Percentiles rank a stretch among this genome's conserved stretches.
Evolutionary conservation across 495 filamentous ascomycete species (phyloP).

Genomic region (Amphirosellinia nigrospora): DNA sequence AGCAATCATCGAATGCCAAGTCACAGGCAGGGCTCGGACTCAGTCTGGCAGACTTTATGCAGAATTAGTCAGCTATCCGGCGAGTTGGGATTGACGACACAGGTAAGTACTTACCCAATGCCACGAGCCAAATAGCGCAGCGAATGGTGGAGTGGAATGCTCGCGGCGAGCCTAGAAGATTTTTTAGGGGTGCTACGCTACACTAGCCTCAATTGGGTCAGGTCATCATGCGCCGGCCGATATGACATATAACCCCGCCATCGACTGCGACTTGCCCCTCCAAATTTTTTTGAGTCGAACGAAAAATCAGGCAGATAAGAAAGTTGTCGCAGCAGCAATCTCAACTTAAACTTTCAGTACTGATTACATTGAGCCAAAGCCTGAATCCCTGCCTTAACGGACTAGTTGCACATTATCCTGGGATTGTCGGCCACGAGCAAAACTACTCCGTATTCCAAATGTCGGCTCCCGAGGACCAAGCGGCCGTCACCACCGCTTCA

Average conservation of each 20-base stretch:
- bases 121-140: neutral
- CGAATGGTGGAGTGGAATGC: constrained; percentile 18
- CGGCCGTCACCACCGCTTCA: constrained; percentile 18
- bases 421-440: neutral
- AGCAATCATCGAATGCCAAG: constrained; percentile 42
- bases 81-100: neutral
- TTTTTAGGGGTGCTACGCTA: neutral
- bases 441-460: neutral
- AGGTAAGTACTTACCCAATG: neutral
- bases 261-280: constrained; percentile 38
- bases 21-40: constrained; percentile 50
- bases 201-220: constrained; percentile 31
- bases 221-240: constrained; percentile 21
- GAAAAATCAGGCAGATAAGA: neutral
- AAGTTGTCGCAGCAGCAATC: constrained; percentile 5
- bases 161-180: constrained; percentile 22
- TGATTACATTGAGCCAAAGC: neutral
- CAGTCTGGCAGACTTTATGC: constrained; percentile 60
- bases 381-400: neutral
- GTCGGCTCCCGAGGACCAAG: constrained; percentile 28
- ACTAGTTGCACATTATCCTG: neutral
- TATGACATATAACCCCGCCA: constrained; percentile 42
- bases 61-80: constrained; percentile 38
- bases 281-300: constrained; percentile 47
- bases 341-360: neutral